Percentiles rank a stretch among this genome's conserved stretches.
Evolutionary conservation across 306 rosid genomes (phyloP).

Genomic region (Fagus sylvatica): DNA sequence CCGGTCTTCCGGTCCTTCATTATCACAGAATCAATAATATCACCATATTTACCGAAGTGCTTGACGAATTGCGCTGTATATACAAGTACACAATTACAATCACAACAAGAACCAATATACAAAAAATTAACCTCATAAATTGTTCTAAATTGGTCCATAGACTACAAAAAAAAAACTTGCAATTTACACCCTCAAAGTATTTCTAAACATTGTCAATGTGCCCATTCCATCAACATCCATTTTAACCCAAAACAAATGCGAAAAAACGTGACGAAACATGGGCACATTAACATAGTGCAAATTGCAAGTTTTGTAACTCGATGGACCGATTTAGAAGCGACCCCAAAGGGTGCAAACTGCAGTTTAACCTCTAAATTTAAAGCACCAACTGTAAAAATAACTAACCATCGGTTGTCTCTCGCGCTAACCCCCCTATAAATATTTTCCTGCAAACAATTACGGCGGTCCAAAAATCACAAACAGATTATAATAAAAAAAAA

Average conservation of each 20-base stretch:
- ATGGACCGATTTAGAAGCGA: no score
- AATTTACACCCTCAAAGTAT: no score
- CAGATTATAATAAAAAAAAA: not conserved
- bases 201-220: no score
- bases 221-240: no score
- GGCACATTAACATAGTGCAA: no score
- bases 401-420: slow-evolving; percentile 92
- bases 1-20: slow-evolving; percentile 95
- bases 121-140: not conserved
- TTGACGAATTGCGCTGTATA: slow-evolving; percentile 80
- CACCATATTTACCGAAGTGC: slow-evolving; percentile 86
- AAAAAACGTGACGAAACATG: no score
- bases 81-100: slow-evolving; percentile 18
- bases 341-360: no score
- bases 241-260: no score
- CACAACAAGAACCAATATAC: slow-evolving; percentile 7
- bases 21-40: slow-evolving; percentile 82
- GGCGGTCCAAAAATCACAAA: not conserved
- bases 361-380: no score
- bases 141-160: no score
- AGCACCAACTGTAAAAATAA: not conserved
- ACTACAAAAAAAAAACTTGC: no score
- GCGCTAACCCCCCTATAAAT: slow-evolving; percentile 94
- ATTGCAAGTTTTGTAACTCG: no score
- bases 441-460: slow-evolving; percentile 75